Base-by-base conservation (phyloP, 2,329 filamentous ascomycete species). In the Penicillium sp. region DNA sequence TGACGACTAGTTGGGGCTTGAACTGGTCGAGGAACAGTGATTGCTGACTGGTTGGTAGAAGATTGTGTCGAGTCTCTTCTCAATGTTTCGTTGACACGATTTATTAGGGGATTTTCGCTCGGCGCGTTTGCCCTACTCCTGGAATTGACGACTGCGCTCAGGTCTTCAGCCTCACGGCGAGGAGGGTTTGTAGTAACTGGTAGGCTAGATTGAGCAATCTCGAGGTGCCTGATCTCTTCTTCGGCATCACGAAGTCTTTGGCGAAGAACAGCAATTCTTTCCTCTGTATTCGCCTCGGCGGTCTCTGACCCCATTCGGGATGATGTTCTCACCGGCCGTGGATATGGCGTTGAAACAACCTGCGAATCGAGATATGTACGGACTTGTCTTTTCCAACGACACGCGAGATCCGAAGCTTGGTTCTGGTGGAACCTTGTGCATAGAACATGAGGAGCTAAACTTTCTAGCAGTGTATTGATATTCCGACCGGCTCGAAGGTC, bases 401-500 rank as follows among this genome's bases (percentile, higher is more conserved):
- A 1, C 2, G 35, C 16, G 44, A 67, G 55, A 37, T 16, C 31
- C 1, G 32, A 32, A 13, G 64, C 65, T 40, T 66, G 64, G 8
- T 31, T 18, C 34, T 68, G 63, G 43, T 68, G 66, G 3, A 40
- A 58, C 2, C 43, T 32, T 22, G 11, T 61, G 48, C 67, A 69
- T 29, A 70, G 42, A 9, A 64, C 61, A 32, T 59, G 32, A 24
- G 64, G 63, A n/a, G 66, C 66, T 8, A 70, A 29, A 14, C 64
- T 43, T 34, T 62, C 44, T 0, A 69, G 52, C 13, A 65, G 35
- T 2, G 50, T 39, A 24, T 61, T 34, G 20, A 65, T 61, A 22
- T 20, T 39, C 3, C 11, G 18, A 32, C 64, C 61, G 2, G 44
- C 57, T 1, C 37, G 54, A 24, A 66, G 35, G 2, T 53, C 32